A percentile compares a stretch with the other conserved stretches of the same genome.
Conservation (phyloP, 2,329 filamentous ascomycete genomes). For the Coniella lustricola region DNA sequence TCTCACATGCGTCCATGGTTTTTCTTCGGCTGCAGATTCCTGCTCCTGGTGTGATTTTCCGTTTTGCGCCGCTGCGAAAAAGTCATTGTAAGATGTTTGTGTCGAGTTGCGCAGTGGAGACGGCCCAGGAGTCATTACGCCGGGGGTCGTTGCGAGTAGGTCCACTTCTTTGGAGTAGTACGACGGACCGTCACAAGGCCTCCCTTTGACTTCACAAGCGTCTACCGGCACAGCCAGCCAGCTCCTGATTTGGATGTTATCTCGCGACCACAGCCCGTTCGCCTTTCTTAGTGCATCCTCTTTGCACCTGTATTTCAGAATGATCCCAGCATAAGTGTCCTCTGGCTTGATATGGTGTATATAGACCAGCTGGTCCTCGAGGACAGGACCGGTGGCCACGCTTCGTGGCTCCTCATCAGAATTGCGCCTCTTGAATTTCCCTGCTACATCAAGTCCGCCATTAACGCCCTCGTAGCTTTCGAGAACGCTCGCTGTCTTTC, state of each 20-base stretch:
- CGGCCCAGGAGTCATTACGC: constrained; percentile 24
- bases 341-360: constrained; percentile 75
- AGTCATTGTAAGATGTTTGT: constrained; percentile 31
- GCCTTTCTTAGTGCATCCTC: constrained; percentile 76
- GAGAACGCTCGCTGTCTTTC: constrained; percentile 51
- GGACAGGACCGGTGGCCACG: constrained; percentile 46
- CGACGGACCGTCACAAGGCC: constrained; percentile 51
- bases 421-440: constrained; percentile 57
- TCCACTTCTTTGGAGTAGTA: constrained; percentile 37
- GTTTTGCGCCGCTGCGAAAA: constrained; percentile 33
- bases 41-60: constrained; percentile 23
- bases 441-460: constrained; percentile 47
- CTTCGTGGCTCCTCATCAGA: constrained; percentile 52
- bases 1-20: constrained; percentile 76
- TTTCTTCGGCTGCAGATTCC: constrained; percentile 46
- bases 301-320: constrained; percentile 82
- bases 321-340: constrained; percentile 86
- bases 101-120: constrained; percentile 20
- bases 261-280: constrained; percentile 92
- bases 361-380: constrained; percentile 77
- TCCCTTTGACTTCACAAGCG: constrained; percentile 76
- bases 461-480: constrained; percentile 56
- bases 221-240: constrained; percentile 81
- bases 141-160: constrained; percentile 44
- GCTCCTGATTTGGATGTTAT: constrained; percentile 78